Evolutionary conservation across 768 basidiomycete species (phyloP).

Genomic region (Boletus subparvulus): DNA sequence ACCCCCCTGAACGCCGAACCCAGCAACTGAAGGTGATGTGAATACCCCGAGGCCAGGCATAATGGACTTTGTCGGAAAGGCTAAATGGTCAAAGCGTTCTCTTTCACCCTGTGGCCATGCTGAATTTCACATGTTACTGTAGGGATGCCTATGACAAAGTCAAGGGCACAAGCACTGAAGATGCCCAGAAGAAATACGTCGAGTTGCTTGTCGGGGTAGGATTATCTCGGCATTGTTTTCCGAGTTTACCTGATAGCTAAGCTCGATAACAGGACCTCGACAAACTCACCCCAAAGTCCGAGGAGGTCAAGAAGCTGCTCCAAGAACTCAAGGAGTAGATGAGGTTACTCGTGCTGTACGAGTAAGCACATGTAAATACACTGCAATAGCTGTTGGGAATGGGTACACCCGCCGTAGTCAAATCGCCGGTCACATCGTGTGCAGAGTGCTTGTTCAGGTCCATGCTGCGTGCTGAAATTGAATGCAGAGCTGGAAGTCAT

Average conservation of each 20-base stretch:
- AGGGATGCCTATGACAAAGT: constrained; percentile 87
- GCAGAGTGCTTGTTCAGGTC: neutral
- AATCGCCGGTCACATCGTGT: constrained; percentile 7
- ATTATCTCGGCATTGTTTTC: neutral
- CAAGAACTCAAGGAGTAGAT: constrained; percentile 55
- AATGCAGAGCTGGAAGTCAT: neutral
- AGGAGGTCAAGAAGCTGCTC: constrained; percentile 54
- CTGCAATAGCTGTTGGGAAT: neutral
- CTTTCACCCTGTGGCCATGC: neutral
- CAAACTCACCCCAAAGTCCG: constrained; percentile 39
- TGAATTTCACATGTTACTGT: neutral
- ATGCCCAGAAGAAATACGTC: constrained; percentile 73
- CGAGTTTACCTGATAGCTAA: neutral
- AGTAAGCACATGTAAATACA: constrained; percentile 4
- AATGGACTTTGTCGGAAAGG: constrained; percentile 84
- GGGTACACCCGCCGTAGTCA: neutral
- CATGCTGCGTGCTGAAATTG: neutral
- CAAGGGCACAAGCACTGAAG: constrained; percentile 72
- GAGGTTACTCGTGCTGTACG: neutral
- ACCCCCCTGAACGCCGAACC: neutral
- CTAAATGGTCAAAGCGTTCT: constrained; percentile 68
- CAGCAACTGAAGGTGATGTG: constrained; percentile 75
- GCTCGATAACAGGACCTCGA: constrained; percentile 53
- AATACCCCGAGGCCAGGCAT: constrained; percentile 65
- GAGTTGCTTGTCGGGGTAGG: constrained; percentile 67